These are phyloP conservation scores for Podospora appendiculata DNA, from an alignment of 495 filamentous ascomycete genomes.

Conservation along the genomic window DNA sequence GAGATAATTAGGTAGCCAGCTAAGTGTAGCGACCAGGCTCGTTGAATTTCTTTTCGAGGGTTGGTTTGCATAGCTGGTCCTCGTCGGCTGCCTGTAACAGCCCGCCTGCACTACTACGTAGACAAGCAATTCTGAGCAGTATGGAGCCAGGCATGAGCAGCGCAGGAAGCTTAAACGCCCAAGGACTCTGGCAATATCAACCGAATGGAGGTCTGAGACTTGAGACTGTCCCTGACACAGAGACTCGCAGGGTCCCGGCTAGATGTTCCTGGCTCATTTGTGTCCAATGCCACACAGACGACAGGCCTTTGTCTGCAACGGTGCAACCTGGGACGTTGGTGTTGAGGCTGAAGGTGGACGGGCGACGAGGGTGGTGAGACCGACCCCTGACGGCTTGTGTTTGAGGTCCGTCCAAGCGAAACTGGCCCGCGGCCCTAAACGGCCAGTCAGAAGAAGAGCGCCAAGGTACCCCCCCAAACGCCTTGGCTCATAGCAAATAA, in stretches of 20 bases:
- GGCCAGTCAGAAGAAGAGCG: slow-evolving; percentile 5
- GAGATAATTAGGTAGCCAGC: no score
- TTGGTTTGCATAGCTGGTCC: no score
- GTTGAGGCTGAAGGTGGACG: slow-evolving; percentile 18
- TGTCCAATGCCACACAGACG: slow-evolving; percentile 3
- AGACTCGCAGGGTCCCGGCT: slow-evolving; percentile 2
- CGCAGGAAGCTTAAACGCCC: not conserved
- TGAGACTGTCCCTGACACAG: no score
- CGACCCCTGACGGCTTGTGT: slow-evolving; percentile 26
- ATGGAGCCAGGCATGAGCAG: no score
- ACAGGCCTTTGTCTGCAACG: not conserved
- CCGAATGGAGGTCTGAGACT: no score
- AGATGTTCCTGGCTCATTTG: not conserved
- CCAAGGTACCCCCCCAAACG: slow-evolving; percentile 1
- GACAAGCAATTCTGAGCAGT: no score
- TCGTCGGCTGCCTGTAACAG: no score
- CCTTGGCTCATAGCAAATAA: not conserved
- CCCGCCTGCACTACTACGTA: no score
- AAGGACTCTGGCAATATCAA: no score
- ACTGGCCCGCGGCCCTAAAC: slow-evolving; percentile 7
- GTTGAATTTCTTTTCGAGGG: no score
- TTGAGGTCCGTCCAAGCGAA: slow-evolving; percentile 25
- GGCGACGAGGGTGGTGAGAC: slow-evolving; percentile 22
- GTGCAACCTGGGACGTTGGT: not conserved
- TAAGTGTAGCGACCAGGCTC: no score